These are phyloP conservation scores for Voacanga thouarsii DNA, from an alignment of 257 asterid species.

Conservation along the genomic window DNA sequence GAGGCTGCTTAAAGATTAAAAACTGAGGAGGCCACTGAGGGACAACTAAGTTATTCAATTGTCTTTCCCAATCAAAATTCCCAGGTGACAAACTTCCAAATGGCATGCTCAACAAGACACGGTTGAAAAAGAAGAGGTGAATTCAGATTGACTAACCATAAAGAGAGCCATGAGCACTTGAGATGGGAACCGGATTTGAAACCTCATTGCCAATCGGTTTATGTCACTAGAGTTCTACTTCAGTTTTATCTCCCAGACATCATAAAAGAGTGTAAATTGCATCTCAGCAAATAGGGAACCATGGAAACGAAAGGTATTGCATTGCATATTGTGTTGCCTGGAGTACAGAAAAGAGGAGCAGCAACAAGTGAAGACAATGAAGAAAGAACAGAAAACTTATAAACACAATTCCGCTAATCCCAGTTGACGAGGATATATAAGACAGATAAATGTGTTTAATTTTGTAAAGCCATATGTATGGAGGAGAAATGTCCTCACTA, in stretches of 20 bases:
- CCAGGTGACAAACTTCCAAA: no score
- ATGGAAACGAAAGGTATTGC: not conserved
- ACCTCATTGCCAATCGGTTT: not conserved
- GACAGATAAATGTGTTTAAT: slow-evolving; percentile 4
- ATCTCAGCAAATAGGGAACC: not conserved
- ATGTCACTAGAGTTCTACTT: not conserved
- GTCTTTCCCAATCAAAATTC: no score
- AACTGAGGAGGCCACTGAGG: not conserved
- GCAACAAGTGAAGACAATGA: not conserved
- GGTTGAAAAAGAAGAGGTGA: no score
- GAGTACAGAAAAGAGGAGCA: not conserved
- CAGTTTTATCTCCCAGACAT: not conserved
- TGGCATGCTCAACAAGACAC: no score
- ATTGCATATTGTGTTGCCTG: not conserved
- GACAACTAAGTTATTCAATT: no score
- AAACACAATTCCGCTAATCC: slow-evolving; percentile 14
- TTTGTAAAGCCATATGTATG: not conserved
- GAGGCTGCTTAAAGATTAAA: not conserved
- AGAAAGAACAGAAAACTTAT: not conserved
- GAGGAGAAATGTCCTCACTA: not conserved
- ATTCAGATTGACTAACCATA: no score
- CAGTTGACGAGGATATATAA: slow-evolving; percentile 1
- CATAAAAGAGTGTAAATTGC: not conserved
- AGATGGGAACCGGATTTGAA: not conserved
- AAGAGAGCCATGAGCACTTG: not conserved